Conservation (phyloP, 2,329 filamentous ascomycete genomes). For the Zasmidium citrigriseum region DNA sequence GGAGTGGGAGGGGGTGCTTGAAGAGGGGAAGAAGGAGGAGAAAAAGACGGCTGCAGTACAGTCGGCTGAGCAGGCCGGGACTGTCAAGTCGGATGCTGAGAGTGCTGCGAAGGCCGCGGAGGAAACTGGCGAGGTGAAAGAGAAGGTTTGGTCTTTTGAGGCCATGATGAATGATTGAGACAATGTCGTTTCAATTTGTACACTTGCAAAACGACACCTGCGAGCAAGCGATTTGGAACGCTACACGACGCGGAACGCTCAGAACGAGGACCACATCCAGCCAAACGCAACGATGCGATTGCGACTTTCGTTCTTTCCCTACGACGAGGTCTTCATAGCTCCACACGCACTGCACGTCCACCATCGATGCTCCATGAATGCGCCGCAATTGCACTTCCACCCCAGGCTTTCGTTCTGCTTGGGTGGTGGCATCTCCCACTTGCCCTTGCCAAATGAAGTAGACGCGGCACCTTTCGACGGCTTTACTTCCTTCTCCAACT, state of each 20-base stretch:
- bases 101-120: neutral
- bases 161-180: neutral
- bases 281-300: neutral
- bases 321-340: slow-evolving; percentile 58
- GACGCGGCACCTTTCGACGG: slow-evolving; percentile 8
- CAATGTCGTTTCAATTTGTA: too few species aligned
- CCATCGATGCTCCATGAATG: slow-evolving; percentile 66
- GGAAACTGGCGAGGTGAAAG: neutral
- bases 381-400: slow-evolving; percentile 62
- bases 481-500: neutral
- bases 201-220: too few species aligned
- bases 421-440: slow-evolving; percentile 11
- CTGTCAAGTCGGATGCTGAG: neutral
- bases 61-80: neutral
- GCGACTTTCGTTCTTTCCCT: neutral
- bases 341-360: slow-evolving; percentile 65
- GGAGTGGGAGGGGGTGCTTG: slow-evolving; percentile 44
- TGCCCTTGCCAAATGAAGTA: neutral
- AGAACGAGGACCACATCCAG: neutral
- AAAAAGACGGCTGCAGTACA: neutral
- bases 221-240: too few species aligned
- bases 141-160: slow-evolving; percentile 4
- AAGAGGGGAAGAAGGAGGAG: slow-evolving; percentile 27
- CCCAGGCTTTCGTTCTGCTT: slow-evolving; percentile 53
- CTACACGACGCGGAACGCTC: neutral